These are phyloP conservation scores for Coemansia sp. DNA, from an alignment of 192 early-diverging fungal genomes.

Conservation along the genomic window DNA sequence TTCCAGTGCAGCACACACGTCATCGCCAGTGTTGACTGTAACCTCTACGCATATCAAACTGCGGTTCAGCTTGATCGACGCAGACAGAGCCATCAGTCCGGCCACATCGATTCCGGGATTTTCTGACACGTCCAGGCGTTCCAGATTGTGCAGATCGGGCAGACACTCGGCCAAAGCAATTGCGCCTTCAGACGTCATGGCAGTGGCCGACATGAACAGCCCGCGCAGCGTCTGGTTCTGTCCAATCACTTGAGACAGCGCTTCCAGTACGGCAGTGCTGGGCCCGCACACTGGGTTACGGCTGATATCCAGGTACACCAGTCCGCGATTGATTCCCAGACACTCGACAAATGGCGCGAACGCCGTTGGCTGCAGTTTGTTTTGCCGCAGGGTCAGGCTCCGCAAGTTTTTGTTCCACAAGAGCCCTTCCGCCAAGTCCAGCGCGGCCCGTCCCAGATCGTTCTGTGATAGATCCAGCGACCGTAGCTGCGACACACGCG, in stretches of 20 bases:
- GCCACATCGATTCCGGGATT: constrained; percentile 76
- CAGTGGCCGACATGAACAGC: constrained; percentile 61
- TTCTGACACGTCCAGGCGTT: constrained; percentile 69
- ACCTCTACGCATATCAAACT: constrained; percentile 73
- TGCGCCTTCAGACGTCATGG: constrained; percentile 69
- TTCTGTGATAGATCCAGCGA: constrained; percentile 52
- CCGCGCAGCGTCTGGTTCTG: constrained; percentile 62
- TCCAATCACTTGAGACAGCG: constrained; percentile 50
- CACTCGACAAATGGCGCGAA: constrained; percentile 51
- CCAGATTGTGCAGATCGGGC: constrained; percentile 67
- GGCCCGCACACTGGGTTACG: constrained; percentile 56
- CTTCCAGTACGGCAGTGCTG: constrained; percentile 24
- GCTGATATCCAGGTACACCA: constrained; percentile 57
- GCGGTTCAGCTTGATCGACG: constrained; percentile 75
- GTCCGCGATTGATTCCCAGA: constrained; percentile 51
- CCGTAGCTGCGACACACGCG: constrained; percentile 46
- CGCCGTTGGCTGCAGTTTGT: constrained; percentile 50
- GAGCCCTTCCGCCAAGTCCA: constrained; percentile 48
- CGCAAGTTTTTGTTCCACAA: constrained; percentile 51
- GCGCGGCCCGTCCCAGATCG: constrained; percentile 44
- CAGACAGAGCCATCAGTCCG: constrained; percentile 78
- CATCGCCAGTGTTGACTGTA: constrained; percentile 53
- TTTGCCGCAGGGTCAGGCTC: constrained; percentile 49
- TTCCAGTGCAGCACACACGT: constrained; percentile 50
- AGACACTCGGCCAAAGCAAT: constrained; percentile 80